A percentile compares a stretch with the other conserved stretches of the same genome.
Conservation (phyloP, 208 protist genomes). For the Polymyxa betae region DNA sequence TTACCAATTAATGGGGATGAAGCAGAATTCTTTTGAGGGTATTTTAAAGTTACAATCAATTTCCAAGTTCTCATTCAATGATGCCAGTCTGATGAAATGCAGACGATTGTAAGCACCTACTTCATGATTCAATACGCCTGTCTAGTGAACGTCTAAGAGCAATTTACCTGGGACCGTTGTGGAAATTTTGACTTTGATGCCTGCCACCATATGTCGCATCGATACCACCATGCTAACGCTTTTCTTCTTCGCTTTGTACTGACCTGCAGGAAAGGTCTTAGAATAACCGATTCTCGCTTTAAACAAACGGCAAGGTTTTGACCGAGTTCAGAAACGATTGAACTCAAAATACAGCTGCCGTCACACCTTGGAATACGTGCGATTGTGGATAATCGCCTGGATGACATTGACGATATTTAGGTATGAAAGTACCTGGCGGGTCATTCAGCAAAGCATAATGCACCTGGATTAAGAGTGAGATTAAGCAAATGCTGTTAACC, state of each 20-base stretch:
- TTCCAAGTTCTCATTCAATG: background rate
- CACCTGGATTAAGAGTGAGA: background rate
- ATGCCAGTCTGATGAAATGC: background rate
- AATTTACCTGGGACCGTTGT: background rate
- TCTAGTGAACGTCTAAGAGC: background rate
- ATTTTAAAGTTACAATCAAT: background rate
- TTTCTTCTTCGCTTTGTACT: background rate
- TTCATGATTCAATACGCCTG: background rate
- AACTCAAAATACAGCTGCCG: background rate
- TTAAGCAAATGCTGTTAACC: too few species aligned
- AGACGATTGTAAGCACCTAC: conserved; percentile 24
- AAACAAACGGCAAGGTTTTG: background rate
- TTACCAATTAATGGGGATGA: conserved; percentile 30
- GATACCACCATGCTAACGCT: background rate
- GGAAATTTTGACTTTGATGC: background rate
- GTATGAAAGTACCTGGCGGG: background rate
- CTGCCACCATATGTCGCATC: conserved; percentile 25
- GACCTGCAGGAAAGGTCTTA: background rate
- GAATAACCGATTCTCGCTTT: background rate
- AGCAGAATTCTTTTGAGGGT: background rate
- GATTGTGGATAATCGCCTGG: too few species aligned
- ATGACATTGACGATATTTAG: background rate
- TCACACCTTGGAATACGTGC: too few species aligned
- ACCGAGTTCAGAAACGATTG: background rate
- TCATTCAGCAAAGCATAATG: conserved; percentile 32